phyloP scores from a whole-genome alignment of 2,329 filamentous ascomycete genomes.

The Diaporthe eres region DNA sequence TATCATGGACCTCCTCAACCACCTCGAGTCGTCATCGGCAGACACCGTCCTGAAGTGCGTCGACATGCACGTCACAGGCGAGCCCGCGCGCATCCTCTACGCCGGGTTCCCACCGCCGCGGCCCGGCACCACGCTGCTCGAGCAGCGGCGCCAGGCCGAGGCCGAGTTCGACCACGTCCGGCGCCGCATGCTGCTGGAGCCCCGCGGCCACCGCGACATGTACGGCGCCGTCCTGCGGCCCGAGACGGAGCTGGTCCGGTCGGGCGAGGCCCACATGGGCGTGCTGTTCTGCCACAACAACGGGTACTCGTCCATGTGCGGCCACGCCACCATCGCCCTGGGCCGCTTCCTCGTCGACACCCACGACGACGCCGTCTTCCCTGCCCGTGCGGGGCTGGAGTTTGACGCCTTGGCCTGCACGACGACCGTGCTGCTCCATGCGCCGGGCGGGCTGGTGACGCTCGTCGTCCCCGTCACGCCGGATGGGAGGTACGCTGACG shows the following conservation, averaged over 20 bases:
- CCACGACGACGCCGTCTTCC: slow-evolving; percentile 56
- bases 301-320: slow-evolving; percentile 65
- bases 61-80: slow-evolving; percentile 64
- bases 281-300: slow-evolving; percentile 63
- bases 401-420: not conserved
- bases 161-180: slow-evolving; percentile 57
- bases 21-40: not conserved
- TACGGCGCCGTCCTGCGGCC: slow-evolving; percentile 62
- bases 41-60: slow-evolving; percentile 45
- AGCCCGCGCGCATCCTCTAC: slow-evolving; percentile 62
- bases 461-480: not conserved
- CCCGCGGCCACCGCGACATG: slow-evolving; percentile 65
- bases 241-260: slow-evolving; percentile 56
- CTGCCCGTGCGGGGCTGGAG: slow-evolving; percentile 45
- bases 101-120: slow-evolving; percentile 54
- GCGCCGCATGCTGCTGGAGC: slow-evolving; percentile 59
- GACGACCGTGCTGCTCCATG: slow-evolving; percentile 2
- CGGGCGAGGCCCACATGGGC: slow-evolving; percentile 60
- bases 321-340: slow-evolving; percentile 64
- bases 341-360: slow-evolving; percentile 59
- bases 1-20: not conserved
- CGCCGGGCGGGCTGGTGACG: not conserved
- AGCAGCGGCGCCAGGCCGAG: slow-evolving; percentile 56
- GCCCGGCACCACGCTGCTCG: slow-evolving; percentile 54
- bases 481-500: not conserved